phyloP scores from a whole-genome alignment of 139 green algal genomes.

The Picochlorum sp. region DNA sequence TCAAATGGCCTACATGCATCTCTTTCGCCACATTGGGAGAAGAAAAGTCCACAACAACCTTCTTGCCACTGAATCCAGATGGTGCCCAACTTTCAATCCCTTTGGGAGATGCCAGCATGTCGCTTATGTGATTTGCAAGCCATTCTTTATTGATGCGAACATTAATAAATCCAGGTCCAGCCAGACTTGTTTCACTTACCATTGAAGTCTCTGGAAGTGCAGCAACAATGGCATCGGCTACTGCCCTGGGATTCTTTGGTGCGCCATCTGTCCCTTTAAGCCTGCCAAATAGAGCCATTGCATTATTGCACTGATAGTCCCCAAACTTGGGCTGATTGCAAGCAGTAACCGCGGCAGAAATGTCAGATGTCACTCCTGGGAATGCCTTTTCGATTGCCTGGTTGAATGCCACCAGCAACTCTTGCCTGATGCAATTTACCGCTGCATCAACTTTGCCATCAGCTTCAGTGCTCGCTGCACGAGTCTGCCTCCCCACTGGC shows the following conservation, averaged over 20 bases:
- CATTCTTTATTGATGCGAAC: slow-evolving; percentile 33
- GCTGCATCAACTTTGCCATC: background rate
- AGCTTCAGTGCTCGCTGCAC: background rate
- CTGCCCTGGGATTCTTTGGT: slow-evolving; percentile 71
- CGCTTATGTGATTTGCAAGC: slow-evolving; percentile 17
- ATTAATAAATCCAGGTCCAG: slow-evolving; percentile 98
- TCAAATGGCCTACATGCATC: slow-evolving; percentile 97
- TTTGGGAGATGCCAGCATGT: slow-evolving; percentile 19
- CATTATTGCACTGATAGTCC: slow-evolving; percentile 98
- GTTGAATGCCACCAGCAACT: slow-evolving; percentile 53
- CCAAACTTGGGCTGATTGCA: slow-evolving; percentile 76
- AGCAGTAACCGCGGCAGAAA: slow-evolving; percentile 35
- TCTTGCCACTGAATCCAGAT: slow-evolving; percentile 4
- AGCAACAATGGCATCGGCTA: slow-evolving; percentile 74
- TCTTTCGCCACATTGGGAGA: slow-evolving; percentile 99
- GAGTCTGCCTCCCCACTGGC: background rate
- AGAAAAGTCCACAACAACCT: slow-evolving; percentile 89
- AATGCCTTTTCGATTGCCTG: slow-evolving; percentile 51
- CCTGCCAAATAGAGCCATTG: slow-evolving; percentile 85
- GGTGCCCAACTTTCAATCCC: slow-evolving; percentile 37
- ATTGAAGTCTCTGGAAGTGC: slow-evolving; percentile 44
- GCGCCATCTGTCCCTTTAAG: slow-evolving; percentile 71
- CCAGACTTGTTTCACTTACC: slow-evolving; percentile 45
- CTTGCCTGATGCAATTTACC: slow-evolving; percentile 22
- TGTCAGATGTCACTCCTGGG: slow-evolving; percentile 26